These are phyloP conservation scores for Globisporangium ultimum DNA, from an alignment of 352 stramenopile genomes.

Conservation along the genomic window DNA sequence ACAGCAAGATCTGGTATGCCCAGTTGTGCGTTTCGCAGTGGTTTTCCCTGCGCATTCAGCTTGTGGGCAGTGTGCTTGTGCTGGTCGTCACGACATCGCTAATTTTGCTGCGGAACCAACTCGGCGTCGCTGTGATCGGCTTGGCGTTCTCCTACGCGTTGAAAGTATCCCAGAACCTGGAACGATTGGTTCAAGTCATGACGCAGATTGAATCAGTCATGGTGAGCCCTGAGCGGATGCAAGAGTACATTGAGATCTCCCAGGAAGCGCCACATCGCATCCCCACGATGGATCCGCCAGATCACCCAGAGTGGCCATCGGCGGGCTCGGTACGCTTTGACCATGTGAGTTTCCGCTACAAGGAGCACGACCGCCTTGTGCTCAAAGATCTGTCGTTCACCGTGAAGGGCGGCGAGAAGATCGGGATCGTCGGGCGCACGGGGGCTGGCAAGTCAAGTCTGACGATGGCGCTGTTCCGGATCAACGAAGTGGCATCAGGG, in stretches of 20 bases:
- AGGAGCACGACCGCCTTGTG: no score
- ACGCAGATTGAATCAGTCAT: slow-evolving; percentile 61
- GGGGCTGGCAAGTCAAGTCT: no score
- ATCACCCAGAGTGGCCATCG: no score
- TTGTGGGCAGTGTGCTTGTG: no score
- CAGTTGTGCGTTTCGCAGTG: slow-evolving; percentile 39
- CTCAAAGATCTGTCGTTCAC: no score
- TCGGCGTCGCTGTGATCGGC: slow-evolving; percentile 40
- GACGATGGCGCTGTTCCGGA: slow-evolving; percentile 14
- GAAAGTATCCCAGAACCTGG: slow-evolving; percentile 77
- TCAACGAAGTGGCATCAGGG: slow-evolving; percentile 17
- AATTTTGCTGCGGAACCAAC: no score
- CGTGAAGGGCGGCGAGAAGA: no score
- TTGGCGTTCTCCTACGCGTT: slow-evolving; percentile 90
- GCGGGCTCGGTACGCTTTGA: no score
- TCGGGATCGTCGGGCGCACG: no score
- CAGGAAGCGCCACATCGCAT: slow-evolving; percentile 32
- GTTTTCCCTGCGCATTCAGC: slow-evolving; percentile 24
- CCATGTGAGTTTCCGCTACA: no score
- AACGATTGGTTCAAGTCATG: slow-evolving; percentile 73
- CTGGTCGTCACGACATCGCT: no score
- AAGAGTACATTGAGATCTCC: slow-evolving; percentile 78
- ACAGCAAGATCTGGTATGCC: slow-evolving; percentile 35
- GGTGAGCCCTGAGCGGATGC: slow-evolving; percentile 87
- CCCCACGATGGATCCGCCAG: no score